Evolutionary conservation across 805 yeast genomes (phyloP).

Genomic region (Kluyveromyces dobzhanskii): DNA sequence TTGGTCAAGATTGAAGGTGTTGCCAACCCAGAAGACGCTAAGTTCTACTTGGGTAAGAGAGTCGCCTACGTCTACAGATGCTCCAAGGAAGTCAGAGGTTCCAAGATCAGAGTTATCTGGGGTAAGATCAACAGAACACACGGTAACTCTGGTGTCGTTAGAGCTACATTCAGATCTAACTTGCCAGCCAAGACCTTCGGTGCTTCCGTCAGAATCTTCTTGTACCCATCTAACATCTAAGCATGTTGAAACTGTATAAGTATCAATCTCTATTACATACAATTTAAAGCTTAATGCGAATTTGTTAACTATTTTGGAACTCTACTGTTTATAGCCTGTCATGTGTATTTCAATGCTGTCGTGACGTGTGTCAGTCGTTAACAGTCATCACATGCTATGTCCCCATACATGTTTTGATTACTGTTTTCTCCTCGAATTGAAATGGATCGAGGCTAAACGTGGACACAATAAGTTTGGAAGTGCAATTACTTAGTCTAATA

Average conservation of each 20-base stretch:
- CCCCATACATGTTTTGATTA: too few relatives aligned
- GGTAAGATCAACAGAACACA: conserved; percentile 98
- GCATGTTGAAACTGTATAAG: conserved; percentile 16
- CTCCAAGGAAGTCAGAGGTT: conserved; percentile 94
- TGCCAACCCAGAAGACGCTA: conserved; percentile 82
- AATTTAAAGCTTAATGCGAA: conserved; percentile 6
- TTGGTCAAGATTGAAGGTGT: conserved; percentile 97
- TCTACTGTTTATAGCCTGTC: too few relatives aligned
- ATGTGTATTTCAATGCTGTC: too few relatives aligned
- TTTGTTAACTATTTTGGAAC: conserved; percentile 3
- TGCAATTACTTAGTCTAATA: too few relatives aligned
- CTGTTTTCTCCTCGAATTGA: too few relatives aligned
- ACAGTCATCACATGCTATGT: too few relatives aligned
- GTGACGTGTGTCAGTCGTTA: too few relatives aligned
- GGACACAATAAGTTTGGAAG: too few relatives aligned
- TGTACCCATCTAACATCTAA: conserved; percentile 99
- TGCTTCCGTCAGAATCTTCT: conserved; percentile 99
- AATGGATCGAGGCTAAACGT: too few relatives aligned
- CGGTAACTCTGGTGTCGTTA: conserved; percentile 97
- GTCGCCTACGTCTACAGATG: conserved; percentile 99
- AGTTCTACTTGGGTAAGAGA: conserved; percentile 99
- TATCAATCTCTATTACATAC: conserved; percentile 10
- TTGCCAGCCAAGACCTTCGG: conserved; percentile 99
- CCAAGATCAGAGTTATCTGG: conserved; percentile 99
- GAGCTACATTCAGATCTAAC: conserved; percentile 98